Base-by-base conservation (phyloP, 208 protist genomes). In the Wallacemonas rigidus region DNA sequence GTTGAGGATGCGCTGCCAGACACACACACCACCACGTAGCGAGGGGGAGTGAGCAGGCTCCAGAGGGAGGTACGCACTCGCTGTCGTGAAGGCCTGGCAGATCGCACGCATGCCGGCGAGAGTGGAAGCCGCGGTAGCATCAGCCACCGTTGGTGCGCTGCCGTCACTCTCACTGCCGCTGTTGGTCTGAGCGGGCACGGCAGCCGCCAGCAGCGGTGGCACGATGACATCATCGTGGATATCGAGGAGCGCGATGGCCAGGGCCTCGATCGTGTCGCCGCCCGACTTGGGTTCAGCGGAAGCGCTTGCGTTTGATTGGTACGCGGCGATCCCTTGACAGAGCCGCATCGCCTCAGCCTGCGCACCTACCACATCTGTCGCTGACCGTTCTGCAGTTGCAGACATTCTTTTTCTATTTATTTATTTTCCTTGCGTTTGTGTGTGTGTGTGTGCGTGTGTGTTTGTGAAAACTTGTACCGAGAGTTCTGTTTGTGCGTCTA, bases 51-150 rank as follows among this genome's bases (percentile, higher is more conserved):
- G 38, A 26, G 60, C 62, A 61, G 74, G 76, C 50, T 67, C 45
- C 17, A 48, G 60, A 8, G 80, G 76, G 36, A 78, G 56, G 36
- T 71, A 51, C 14, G 65, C 51, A 26, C 74, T 54, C 35, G 67
- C 80, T 11, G 57, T 54, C 17, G 70, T 67, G 15, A 85, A 61
- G 12, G 76, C 69, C 53, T 74, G 71, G n/a, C 72, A 35, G 54
- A 81, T 51, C 4, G 69, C 67, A 26, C 76, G 72, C 7, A 76
- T 43, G 15, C 67, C 69, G 39, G 75, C 60, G 38, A 64, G 64
- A 12, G 45, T 50, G 45, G 45, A 50, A 0, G 8, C 45, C 45
- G 6, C 26, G 2, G 75, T 12, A 56, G 57, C 60, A 12, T 51
- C 47, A 45, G 61, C 26, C 38, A 8, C 39, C 0, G 57, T 43